Evolutionary conservation across 2,329 filamentous ascomycete genomes (phyloP), one percentile per base, ranked within the genome.

Genomic region (Claviceps maximensis): DNA sequence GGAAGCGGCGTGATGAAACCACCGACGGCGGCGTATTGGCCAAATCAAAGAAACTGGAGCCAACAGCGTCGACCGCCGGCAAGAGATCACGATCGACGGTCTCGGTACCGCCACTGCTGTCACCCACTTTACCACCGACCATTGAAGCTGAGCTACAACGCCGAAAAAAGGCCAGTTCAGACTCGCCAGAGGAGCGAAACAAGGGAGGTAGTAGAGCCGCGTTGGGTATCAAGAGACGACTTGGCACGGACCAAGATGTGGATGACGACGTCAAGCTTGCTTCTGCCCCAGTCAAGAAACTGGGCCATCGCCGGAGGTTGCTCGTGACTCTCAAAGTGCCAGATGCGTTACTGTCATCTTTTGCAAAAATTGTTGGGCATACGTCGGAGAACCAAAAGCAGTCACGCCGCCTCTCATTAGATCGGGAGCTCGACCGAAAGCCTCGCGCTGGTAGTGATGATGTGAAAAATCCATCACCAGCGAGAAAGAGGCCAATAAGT

Each of bases 51-150:
- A 66, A 59, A 57, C 56, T 55, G 12, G 63, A 63, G 17, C 19
- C 52, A 36, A 55, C 62, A 12, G 57, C 57, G 10, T 56, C 62
- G 0, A 59, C 59, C 3, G 9, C 59, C 2, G 9, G 59, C 21
- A 76, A 69, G 58, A 75, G 69, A 56, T 63, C 68, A 21, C 71
- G 62, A 49, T 61, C 67, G 1, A 62, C 68, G 0, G 36, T 63
- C 9, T 66, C 66, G 47, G 62, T 80, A 27, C 78, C 77, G 0
- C 66, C 72, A 0, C 65, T 81, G 7, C 66, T 82, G 12, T 82
- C 78, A 0, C 78, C 78, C 0, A 81, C 77, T 0, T 62, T 82
- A 7, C 78, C 78, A 1, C 67, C 75, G 0, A 62, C 73, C 19
- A 65, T 82, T 0, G 75, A 80, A 55, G 73, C 63, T 3, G 67